Evolutionary conservation across 768 basidiomycete genomes (phyloP).

Genomic region (Suillus decipiens): DNA sequence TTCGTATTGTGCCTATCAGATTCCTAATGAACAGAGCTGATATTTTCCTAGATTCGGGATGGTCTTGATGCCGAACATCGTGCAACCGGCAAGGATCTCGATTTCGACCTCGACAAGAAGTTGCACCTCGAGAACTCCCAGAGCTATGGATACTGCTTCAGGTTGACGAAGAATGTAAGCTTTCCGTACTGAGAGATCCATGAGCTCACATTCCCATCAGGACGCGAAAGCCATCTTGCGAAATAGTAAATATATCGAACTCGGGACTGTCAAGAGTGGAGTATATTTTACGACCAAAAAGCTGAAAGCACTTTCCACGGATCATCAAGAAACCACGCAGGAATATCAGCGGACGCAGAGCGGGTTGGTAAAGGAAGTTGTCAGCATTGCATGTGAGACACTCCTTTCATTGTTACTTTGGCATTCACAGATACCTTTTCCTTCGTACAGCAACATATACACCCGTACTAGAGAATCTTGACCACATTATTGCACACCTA

Average conservation of each 20-base stretch:
- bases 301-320: conserved; percentile 71
- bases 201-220: conserved; percentile 41
- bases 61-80: conserved; percentile 82
- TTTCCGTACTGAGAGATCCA: not conserved
- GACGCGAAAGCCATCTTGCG: conserved; percentile 72
- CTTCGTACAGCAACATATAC: conserved; percentile 79
- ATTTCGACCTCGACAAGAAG: conserved; percentile 90
- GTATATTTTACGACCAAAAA: conserved; percentile 83
- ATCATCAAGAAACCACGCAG: conserved; percentile 66
- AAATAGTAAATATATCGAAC: conserved; percentile 75
- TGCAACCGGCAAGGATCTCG: conserved; percentile 65
- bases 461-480: conserved; percentile 82
- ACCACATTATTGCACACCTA: conserved; percentile 82
- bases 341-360: conserved; percentile 77
- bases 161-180: conserved; percentile 83
- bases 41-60: conserved; percentile 56
- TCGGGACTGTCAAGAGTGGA: conserved; percentile 84
- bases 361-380: conserved; percentile 87
- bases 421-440: not conserved
- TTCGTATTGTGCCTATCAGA: conserved; percentile 23
- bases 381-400: conserved; percentile 82
- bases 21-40: not conserved
- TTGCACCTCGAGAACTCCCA: conserved; percentile 91
- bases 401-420: not conserved
- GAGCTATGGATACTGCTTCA: conserved; percentile 89